A percentile compares a stretch with the other conserved stretches of the same genome.
Conservation (phyloP, 495 filamentous ascomycete species). For the Durotheca rogersii region DNA sequence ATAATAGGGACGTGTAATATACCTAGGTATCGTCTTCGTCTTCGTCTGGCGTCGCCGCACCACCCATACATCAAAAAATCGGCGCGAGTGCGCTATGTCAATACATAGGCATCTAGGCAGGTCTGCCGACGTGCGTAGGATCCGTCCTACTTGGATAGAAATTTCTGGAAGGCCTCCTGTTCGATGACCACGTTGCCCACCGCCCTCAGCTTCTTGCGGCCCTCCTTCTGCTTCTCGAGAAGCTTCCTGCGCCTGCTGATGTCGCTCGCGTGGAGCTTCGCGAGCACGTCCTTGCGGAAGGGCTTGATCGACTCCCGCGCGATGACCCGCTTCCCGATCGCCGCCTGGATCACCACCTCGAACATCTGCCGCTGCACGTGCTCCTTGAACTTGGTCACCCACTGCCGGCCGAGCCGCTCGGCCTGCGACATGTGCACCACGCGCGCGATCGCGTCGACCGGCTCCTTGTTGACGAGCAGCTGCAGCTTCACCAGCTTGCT, state of each 20-base stretch:
- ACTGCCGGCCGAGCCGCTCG: constrained; percentile 71
- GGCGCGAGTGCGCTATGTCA: too few species aligned
- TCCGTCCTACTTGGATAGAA: constrained; percentile 57
- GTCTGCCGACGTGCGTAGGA: neutral
- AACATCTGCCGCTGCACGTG: constrained; percentile 96
- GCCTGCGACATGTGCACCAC: constrained; percentile 82
- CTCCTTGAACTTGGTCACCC: constrained; percentile 96
- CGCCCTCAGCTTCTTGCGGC: constrained; percentile 76
- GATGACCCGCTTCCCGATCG: constrained; percentile 77
- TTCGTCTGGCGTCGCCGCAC: too few species aligned
- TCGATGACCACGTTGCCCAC: constrained; percentile 87
- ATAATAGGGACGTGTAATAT: too few species aligned
- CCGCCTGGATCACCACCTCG: constrained; percentile 93
- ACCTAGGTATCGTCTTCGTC: too few species aligned
- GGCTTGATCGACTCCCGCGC: constrained; percentile 95
- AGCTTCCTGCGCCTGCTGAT: constrained; percentile 79
- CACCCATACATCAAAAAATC: too few species aligned
- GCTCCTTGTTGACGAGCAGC: constrained; percentile 83
- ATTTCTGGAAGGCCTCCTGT: constrained; percentile 88
- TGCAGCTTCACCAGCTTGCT: constrained; percentile 87
- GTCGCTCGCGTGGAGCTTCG: constrained; percentile 92
- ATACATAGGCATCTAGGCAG: too few species aligned
- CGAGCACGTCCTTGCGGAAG: constrained; percentile 90
- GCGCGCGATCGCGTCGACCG: constrained; percentile 92
- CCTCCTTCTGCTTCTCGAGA: constrained; percentile 96